phyloP scores from a whole-genome alignment of 352 stramenopile species.

The Globisporangium acanthophoron region DNA sequence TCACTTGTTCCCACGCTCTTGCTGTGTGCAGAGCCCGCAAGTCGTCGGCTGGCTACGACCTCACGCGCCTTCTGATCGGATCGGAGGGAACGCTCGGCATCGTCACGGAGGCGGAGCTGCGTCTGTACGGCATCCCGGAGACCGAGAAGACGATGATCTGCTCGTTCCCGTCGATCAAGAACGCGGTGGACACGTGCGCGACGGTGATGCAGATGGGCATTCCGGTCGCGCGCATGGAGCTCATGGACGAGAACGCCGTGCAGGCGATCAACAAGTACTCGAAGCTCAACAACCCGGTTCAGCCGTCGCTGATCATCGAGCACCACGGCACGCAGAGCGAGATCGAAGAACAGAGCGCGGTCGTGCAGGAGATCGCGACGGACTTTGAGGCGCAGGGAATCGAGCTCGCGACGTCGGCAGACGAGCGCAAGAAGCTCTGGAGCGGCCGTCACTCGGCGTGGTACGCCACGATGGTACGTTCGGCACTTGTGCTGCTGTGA shows the following conservation, averaged over 20 bases:
- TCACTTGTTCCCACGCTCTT: neutral
- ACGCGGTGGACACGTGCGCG: constrained; percentile 80
- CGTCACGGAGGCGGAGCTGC: constrained; percentile 94
- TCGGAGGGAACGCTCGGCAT: constrained; percentile 94
- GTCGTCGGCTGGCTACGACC: constrained; percentile 96
- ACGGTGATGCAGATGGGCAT: constrained; percentile 87
- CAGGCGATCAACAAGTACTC: constrained; percentile 84
- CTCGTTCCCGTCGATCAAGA: constrained; percentile 89
- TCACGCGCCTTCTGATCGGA: constrained; percentile 93
- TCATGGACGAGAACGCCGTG: constrained; percentile 82
- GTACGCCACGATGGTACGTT: constrained; percentile 75
- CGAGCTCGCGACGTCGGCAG: constrained; percentile 52
- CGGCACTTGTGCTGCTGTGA: neutral
- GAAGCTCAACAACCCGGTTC: constrained; percentile 69
- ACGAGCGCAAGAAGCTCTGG: constrained; percentile 84
- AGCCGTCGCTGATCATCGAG: constrained; percentile 94
- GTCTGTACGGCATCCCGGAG: constrained; percentile 90
- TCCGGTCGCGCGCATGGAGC: constrained; percentile 79
- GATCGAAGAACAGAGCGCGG: constrained; percentile 84
- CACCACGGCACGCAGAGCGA: constrained; percentile 80
- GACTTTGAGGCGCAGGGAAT: constrained; percentile 86
- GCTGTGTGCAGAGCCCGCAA: constrained; percentile 80
- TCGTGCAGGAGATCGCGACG: constrained; percentile 81
- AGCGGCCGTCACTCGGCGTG: constrained; percentile 80
- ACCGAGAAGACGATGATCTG: constrained; percentile 90